Percentiles rank a stretch among this genome's conserved stretches.
Evolutionary conservation across 306 rosid genomes (phyloP).

Genomic region (Lathyrus oleraceus): DNA sequence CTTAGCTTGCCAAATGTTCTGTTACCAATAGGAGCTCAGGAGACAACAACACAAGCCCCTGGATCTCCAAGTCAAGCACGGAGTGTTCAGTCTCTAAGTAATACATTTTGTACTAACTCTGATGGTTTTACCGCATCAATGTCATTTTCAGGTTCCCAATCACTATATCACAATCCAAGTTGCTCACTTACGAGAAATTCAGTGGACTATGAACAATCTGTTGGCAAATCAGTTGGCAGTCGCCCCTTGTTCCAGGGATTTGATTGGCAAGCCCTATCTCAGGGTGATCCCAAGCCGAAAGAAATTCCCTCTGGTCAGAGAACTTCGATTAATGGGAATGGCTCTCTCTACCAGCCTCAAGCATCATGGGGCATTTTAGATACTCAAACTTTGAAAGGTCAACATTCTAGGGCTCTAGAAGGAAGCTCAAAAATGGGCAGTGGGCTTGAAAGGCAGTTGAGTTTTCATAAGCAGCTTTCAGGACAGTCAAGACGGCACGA

Average conservation of each 20-base stretch:
- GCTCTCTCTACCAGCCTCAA: constrained; percentile 64
- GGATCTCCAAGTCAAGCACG: constrained; percentile 84
- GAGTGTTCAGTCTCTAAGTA: constrained; percentile 83
- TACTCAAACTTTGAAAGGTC: constrained; percentile 67
- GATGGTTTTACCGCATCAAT: constrained; percentile 94
- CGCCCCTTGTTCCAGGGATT: constrained; percentile 92
- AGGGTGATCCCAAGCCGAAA: constrained; percentile 71
- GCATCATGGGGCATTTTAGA: constrained; percentile 63
- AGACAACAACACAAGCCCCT: constrained; percentile 52
- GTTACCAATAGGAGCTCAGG: constrained; percentile 81
- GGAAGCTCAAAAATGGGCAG: constrained; percentile 67
- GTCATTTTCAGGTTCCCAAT: constrained; percentile 95
- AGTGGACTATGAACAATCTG: constrained; percentile 88
- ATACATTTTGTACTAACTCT: constrained; percentile 71
- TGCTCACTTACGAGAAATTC: constrained; percentile 89
- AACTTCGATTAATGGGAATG: constrained; percentile 58
- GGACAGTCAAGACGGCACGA: constrained; percentile 78
- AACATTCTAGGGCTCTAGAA: constrained; percentile 62
- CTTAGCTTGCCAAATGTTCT: constrained; percentile 93
- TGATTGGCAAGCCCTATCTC: constrained; percentile 90
- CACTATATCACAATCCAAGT: constrained; percentile 91
- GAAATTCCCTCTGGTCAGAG: constrained; percentile 70
- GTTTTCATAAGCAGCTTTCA: constrained; percentile 78
- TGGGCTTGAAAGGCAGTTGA: constrained; percentile 83
- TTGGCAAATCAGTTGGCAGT: constrained; percentile 88